phyloP scores from a whole-genome alignment of 2,329 filamentous ascomycete species.

The Colletotrichum sp. region DNA sequence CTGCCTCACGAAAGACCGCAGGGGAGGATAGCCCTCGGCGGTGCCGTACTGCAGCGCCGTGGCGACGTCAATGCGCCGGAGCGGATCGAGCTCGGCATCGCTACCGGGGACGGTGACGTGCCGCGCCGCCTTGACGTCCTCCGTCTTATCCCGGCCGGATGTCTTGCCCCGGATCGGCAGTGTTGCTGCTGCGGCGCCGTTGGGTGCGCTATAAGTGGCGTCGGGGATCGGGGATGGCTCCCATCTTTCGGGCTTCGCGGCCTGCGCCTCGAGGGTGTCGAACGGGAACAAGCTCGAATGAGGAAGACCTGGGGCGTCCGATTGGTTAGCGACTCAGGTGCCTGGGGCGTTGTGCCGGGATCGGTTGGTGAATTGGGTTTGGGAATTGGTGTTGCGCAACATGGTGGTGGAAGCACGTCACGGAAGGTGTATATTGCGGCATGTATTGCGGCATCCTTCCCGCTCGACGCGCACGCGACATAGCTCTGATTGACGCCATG shows the following conservation, averaged over 20 bases:
- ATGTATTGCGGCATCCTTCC: slow-evolving; percentile 13
- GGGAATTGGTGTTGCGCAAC: not conserved
- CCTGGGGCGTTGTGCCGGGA: not conserved
- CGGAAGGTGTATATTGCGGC: slow-evolving; percentile 15
- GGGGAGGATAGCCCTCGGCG: slow-evolving; percentile 80
- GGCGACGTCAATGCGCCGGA: slow-evolving; percentile 78
- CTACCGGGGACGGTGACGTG: slow-evolving; percentile 74
- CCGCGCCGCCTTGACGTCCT: slow-evolving; percentile 31
- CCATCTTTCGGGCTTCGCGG: slow-evolving; percentile 77
- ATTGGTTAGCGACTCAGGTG: not conserved
- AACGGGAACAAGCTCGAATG: slow-evolving; percentile 86
- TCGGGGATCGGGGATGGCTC: slow-evolving; percentile 63
- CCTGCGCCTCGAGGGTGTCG: slow-evolving; percentile 85
- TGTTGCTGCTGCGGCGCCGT: slow-evolving; percentile 35
- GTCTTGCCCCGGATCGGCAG: slow-evolving; percentile 21
- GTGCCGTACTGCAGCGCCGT: slow-evolving; percentile 87
- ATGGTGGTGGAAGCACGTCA: slow-evolving; percentile 3
- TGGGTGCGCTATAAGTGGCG: slow-evolving; percentile 39
- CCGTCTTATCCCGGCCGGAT: not conserved
- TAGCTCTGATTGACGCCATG: not conserved
- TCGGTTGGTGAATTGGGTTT: not conserved
- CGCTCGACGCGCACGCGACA: not conserved
- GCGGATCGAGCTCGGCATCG: slow-evolving; percentile 59
- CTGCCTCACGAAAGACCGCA: slow-evolving; percentile 79
- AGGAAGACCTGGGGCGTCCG: slow-evolving; percentile 67